phyloP scores from a whole-genome alignment of 2,329 filamentous ascomycete species.

The Stylonectria norvegica region DNA sequence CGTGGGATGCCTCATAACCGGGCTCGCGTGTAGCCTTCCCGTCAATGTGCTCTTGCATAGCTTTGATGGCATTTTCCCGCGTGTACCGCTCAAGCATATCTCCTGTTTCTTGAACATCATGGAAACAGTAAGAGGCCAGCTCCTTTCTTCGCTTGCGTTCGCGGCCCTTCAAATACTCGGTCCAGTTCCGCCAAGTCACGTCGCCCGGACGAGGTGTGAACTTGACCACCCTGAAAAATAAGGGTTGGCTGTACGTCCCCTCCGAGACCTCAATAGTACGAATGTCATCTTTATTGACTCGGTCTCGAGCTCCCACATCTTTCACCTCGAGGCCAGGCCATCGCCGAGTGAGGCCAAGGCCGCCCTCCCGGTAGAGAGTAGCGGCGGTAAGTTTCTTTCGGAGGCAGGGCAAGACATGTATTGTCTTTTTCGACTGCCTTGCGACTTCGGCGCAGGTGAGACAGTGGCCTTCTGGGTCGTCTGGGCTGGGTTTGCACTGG shows the following conservation, averaged over 20 bases:
- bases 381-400: constrained; percentile 43
- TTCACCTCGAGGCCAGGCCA: constrained; percentile 41
- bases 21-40: constrained; percentile 4
- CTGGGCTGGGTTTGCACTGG: constrained; percentile 38
- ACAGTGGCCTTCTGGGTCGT: constrained; percentile 35
- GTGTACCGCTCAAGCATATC: constrained; percentile 37
- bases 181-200: constrained; percentile 38
- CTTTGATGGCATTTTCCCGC: constrained; percentile 22
- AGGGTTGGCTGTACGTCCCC: constrained; percentile 34
- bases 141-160: constrained; percentile 28
- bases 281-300: constrained; percentile 13
- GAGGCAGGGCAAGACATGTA: constrained; percentile 44
- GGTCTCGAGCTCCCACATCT: constrained; percentile 38
- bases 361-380: constrained; percentile 40
- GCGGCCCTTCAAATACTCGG: constrained; percentile 25
- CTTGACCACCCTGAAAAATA: constrained; percentile 39
- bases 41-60: constrained; percentile 24
- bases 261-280: constrained; percentile 38
- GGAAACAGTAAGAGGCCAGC: constrained; percentile 40
- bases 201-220: constrained; percentile 40
- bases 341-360: constrained; percentile 42
- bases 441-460: constrained; percentile 38
- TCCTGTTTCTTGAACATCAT: constrained; percentile 34
- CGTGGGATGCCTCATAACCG: background rate
- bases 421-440: constrained; percentile 43